phyloP scores from a whole-genome alignment of 2,329 filamentous ascomycete genomes.

The Colletotrichum sp. region DNA sequence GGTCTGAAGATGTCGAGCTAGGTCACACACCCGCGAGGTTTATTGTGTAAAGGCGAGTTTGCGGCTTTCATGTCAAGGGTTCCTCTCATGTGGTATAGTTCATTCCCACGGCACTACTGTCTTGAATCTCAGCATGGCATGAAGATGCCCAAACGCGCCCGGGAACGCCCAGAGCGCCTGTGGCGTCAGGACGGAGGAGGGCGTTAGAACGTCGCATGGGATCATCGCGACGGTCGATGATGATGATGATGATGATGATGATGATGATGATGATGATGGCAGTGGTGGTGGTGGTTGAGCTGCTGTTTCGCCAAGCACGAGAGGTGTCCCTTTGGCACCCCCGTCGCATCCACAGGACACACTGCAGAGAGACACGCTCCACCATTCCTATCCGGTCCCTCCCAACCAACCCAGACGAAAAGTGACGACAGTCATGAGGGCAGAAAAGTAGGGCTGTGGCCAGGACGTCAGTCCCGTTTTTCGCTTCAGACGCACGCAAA shows the following conservation, averaged over 20 bases:
- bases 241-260: neutral
- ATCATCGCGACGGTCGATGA: neutral
- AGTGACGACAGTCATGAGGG: neutral
- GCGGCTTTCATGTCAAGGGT: neutral
- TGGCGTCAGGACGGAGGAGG: neutral
- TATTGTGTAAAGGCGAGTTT: neutral
- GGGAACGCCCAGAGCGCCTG: neutral
- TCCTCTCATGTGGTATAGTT: neutral
- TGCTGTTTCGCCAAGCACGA: neutral
- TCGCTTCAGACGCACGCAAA: neutral
- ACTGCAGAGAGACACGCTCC: neutral
- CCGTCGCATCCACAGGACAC: neutral
- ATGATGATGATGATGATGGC: neutral
- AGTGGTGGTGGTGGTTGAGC: neutral
- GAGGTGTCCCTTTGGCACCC: neutral
- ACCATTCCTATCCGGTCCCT: neutral
- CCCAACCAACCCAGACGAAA: neutral
- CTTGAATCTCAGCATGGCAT: neutral
- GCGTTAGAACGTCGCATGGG: neutral
- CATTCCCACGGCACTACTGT: neutral
- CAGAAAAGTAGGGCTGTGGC: conserved; percentile 9
- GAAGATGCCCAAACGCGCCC: neutral
- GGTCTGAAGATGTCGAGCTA: neutral
- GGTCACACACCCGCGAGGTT: neutral
- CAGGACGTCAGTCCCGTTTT: neutral